Evolutionary conservation across 768 basidiomycete genomes (phyloP).

Genomic region (Amanita rubescens): DNA sequence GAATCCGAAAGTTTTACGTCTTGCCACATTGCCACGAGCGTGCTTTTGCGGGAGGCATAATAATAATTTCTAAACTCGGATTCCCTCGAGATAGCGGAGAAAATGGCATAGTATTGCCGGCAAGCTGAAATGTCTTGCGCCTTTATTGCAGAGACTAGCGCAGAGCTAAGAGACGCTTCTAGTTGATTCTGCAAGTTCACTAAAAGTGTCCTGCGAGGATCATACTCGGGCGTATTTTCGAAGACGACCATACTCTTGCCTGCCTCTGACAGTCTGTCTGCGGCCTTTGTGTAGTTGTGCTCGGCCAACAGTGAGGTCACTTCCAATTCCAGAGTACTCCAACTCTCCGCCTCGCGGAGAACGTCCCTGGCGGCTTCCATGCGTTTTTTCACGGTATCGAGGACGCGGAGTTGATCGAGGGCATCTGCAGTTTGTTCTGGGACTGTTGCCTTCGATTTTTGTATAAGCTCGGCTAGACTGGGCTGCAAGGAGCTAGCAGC

Average conservation of each 20-base stretch:
- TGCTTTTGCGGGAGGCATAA: constrained; percentile 70
- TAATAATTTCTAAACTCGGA: constrained; percentile 93
- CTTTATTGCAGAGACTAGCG: constrained; percentile 81
- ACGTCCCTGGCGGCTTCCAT: constrained; percentile 92
- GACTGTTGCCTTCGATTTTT: constrained; percentile 42
- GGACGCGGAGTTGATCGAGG: constrained; percentile 67
- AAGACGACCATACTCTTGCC: constrained; percentile 86
- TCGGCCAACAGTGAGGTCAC: constrained; percentile 79
- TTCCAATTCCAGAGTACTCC: constrained; percentile 93
- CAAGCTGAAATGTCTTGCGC: constrained; percentile 68
- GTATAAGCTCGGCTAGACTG: constrained; percentile 55
- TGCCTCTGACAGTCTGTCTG: constrained; percentile 87
- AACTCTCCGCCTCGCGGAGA: constrained; percentile 90
- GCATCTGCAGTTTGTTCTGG: constrained; percentile 55
- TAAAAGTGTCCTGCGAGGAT: constrained; percentile 77
- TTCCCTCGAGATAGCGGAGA: constrained; percentile 86
- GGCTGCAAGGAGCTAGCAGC: constrained; percentile 72
- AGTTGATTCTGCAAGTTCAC: constrained; percentile 93
- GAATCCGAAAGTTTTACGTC: constrained; percentile 46
- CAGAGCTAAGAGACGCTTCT: constrained; percentile 87
- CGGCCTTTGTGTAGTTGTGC: constrained; percentile 79
- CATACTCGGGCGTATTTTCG: constrained; percentile 88
- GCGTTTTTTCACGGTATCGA: constrained; percentile 76
- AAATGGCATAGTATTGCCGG: constrained; percentile 77
- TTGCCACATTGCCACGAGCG: constrained; percentile 66